Base-by-base conservation (phyloP, 768 basidiomycete genomes). In the Fibroporia radiculosa region DNA sequence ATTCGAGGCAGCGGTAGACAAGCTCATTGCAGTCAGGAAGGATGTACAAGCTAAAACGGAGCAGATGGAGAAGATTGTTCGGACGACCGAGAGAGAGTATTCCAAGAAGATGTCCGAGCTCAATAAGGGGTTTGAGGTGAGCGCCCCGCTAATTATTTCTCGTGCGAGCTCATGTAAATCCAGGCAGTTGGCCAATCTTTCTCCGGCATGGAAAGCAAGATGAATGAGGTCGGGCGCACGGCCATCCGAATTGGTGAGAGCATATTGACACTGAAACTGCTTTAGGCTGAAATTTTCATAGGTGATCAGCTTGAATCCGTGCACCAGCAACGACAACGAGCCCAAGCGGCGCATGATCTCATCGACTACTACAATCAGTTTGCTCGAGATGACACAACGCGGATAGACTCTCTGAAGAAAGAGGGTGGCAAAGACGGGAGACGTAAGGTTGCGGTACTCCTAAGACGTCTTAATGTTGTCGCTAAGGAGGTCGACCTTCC, bases 281-380 rank as follows among this genome's bases (percentile, higher is more conserved):
- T 31, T 31, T 35, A 7, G 8, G 8, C 16, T 12, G 16, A 8
- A 8, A 35, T 23, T 39, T 24, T 14, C 19, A 18, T 56, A 93
- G 92, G 93, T 33, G 95, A 98, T 66, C 92, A 98, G 62, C 75
- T 99, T 33, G 95, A 99, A 64, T 87, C 86, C 1, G 82, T 97
- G 14, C 93, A 96, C 59, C 77, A 91, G 44, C 87, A 93, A 51
- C 77, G 95, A 13, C 87, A 91, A 61, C 72, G 93, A 51, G 95
- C 93, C 2, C 90, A 93, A 57, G 93, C 93, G 6, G 92, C 96
- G 0, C 85, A 91, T 53, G 87, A 98, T 58, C 67, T 99, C 20
- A 86, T 98, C 39, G 84, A 92, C 52, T 93, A 84, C 61, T 97
- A 97, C 62, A 91, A 91, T 55, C 89, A 93, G 49, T 86, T 99